Base-by-base conservation (phyloP, 805 yeast species). In the Candida endomychidarum region DNA sequence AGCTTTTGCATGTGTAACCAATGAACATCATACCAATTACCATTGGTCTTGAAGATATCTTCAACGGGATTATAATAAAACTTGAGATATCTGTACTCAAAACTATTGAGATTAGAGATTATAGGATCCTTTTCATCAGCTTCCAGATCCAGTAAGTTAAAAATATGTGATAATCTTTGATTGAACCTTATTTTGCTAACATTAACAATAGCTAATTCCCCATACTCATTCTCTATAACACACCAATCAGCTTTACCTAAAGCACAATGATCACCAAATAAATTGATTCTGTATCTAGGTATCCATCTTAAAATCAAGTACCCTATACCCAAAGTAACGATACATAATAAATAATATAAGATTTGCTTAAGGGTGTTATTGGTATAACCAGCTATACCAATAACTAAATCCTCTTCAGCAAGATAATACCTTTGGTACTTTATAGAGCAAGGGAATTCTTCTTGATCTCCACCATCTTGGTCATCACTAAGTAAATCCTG, bases 351-450 rank as follows among this genome's bases (percentile, higher is more conserved):
- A 44, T 77, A 74, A 56, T 82, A 89, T 0, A 74, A 11, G 0
- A 65, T 27, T 4, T 62, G 52, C 45, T 80, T 77, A 48, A 71
- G 39, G 34, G 54, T 54, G 9, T 81, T 75, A 11, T 81, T 77
- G 39, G 61, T 61, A 60, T 86, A 93, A 4, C 98, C 98, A 0
- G 97, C 99, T 46, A 93, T 85, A 46, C 96, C 96, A 44, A 93
- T 77, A 9, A 91, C 91, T 54, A 93, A 68, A 66, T 93, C 99
- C 58, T 93, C 99, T 59, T 93, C 98, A 0, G 96, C 90, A 46
- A 93, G 77, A 60, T 91, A 93, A 60, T 86, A 88, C 42, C 96
- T 73, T 62, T 93, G 99, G 49, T 72, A 74, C 40, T 66, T 67
- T 36, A 37, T 35, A 12, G 8, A 15, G 20, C 36, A 30, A 10